Conservation (phyloP, 2,329 filamentous ascomycete species). For the Fusarium chlamydosporum region DNA sequence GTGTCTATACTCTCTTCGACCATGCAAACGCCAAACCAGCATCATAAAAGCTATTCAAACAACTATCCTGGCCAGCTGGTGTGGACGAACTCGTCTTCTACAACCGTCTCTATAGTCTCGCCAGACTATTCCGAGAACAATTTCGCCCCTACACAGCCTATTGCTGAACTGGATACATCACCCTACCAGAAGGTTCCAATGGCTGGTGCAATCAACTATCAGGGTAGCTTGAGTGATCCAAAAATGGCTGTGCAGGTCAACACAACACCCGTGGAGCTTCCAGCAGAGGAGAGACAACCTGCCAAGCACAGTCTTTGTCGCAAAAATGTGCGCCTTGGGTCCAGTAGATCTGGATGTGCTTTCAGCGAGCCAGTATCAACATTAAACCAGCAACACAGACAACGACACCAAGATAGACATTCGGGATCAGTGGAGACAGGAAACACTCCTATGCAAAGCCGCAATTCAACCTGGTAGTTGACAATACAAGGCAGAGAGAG, state of each 20-base stretch:
- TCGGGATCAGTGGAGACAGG: background rate
- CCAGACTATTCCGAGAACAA: background rate
- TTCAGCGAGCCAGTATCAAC: constrained; percentile 2
- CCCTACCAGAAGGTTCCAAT: constrained; percentile 24
- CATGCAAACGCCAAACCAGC: background rate
- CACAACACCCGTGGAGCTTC: constrained; percentile 26
- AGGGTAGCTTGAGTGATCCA: background rate
- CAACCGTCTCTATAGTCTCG: constrained; percentile 13
- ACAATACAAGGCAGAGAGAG: background rate
- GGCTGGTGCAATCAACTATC: background rate
- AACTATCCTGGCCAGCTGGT: constrained; percentile 16
- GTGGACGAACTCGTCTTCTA: constrained; percentile 33
- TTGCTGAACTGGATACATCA: constrained; percentile 34
- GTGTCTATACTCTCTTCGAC: background rate
- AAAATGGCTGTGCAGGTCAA: constrained; percentile 28
- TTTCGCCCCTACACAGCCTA: background rate
- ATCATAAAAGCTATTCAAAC: constrained; percentile 1
- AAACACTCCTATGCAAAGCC: background rate
- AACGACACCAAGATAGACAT: background rate
- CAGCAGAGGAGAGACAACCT: background rate
- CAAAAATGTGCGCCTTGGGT: background rate
- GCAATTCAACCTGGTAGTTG: background rate
- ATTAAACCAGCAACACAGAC: background rate
- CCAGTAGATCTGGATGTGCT: background rate
- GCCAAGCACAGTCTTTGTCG: background rate